Evolutionary conservation across 2,329 filamentous ascomycete genomes (phyloP).

Genomic region (Colletotrichum sp.): DNA sequence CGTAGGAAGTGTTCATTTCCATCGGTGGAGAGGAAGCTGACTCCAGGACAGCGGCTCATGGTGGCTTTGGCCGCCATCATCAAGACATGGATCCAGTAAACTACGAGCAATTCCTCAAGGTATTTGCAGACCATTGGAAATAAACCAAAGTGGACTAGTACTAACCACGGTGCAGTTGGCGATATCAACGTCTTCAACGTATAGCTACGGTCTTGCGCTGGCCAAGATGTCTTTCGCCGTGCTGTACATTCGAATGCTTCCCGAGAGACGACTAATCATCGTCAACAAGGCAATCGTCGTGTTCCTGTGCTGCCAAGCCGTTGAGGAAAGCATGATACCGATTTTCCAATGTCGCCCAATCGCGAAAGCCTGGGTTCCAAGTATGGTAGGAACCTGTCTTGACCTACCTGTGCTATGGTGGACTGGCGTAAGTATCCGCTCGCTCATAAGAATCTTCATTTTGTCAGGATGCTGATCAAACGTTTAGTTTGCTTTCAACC

Average conservation of each 20-base stretch:
- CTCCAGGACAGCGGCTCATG: not conserved
- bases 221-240: constrained; percentile 36
- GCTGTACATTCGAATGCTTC: constrained; percentile 34
- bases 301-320: constrained; percentile 31
- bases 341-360: constrained; percentile 31
- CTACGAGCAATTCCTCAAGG: not conserved
- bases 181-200: constrained; percentile 28
- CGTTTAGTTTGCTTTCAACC: constrained; percentile 32
- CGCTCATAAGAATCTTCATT: not conserved
- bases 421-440: constrained; percentile 28
- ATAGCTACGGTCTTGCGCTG: constrained; percentile 30
- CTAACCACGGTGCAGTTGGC: not conserved
- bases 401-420: constrained; percentile 35
- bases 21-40: not conserved
- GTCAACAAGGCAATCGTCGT: constrained; percentile 31
- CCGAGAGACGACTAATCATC: constrained; percentile 24
- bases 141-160: no score
- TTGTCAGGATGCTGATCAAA: not conserved
- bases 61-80: not conserved
- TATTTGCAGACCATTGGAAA: not conserved
- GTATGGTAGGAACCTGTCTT: constrained; percentile 26
- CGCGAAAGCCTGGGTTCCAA: constrained; percentile 27
- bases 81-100: not conserved
- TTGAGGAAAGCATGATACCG: constrained; percentile 31
- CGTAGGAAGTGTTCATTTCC: not conserved